Percentiles rank a stretch among this genome's conserved stretches.
phyloP scores from a whole-genome alignment of 805 yeast species.

The Ogataea haglerorum region DNA sequence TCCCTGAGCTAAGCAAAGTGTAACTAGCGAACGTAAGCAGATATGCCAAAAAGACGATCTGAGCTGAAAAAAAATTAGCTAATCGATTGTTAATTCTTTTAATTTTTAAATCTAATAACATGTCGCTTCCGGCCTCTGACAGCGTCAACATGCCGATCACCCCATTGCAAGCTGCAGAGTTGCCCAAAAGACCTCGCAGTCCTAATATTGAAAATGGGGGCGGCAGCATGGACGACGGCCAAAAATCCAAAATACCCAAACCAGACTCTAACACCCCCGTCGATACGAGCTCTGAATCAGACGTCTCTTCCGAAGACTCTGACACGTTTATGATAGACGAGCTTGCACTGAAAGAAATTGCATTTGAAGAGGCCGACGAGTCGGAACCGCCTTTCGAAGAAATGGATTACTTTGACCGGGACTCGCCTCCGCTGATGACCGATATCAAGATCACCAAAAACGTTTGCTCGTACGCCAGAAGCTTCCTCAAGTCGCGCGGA shows the following conservation, averaged over 20 bases:
- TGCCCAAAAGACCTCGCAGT: constrained; percentile 3
- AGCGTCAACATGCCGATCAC: constrained; percentile 1
- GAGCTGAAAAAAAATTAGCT: not conserved
- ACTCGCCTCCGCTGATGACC: constrained; percentile 19
- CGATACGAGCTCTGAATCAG: constrained; percentile 3
- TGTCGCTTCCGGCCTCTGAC: constrained; percentile 6
- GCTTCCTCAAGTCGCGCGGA: constrained; percentile 58
- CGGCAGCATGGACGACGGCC: constrained; percentile 1
- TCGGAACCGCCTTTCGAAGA: constrained; percentile 5
- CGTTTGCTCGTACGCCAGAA: constrained; percentile 44
- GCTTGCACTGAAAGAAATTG: constrained; percentile 7
- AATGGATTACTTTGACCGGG: constrained; percentile 14
- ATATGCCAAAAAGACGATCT: not conserved
- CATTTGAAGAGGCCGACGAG: constrained; percentile 4
- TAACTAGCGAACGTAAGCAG: not conserved
- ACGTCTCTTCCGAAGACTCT: constrained; percentile 2
- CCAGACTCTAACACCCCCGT: not conserved
- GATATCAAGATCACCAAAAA: constrained; percentile 36
- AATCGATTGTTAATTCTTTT: not conserved
- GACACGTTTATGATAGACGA: constrained; percentile 5
- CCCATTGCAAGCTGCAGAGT: not conserved
- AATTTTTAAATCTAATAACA: constrained; percentile 2
- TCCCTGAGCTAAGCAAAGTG: too few relatives aligned
- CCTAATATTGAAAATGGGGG: constrained; percentile 5
- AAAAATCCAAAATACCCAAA: constrained; percentile 1